These are phyloP conservation scores for Dactylis glomerata DNA, from an alignment of 176 grass and related monocot species.

Conservation along the genomic window DNA sequence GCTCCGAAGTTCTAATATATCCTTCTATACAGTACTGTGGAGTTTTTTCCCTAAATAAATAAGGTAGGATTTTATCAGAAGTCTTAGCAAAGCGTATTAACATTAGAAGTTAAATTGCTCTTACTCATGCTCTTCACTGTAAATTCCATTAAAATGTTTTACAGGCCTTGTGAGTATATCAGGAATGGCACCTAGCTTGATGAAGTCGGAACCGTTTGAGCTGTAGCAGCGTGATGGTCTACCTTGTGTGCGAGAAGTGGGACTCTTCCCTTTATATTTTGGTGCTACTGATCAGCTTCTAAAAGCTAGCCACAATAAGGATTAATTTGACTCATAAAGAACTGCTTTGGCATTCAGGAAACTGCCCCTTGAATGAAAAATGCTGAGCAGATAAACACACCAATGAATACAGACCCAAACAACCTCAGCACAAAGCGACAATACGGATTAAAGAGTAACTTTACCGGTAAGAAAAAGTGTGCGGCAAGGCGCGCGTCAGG, in stretches of 20 bases:
- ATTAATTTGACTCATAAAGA: constrained; percentile 94
- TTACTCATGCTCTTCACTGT: neutral
- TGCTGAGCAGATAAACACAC: too few species aligned
- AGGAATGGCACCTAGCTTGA: constrained; percentile 77
- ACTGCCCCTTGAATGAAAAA: too few species aligned
- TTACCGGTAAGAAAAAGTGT: too few species aligned
- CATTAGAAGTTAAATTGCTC: neutral
- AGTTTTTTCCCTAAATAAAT: too few species aligned
- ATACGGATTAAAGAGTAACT: too few species aligned
- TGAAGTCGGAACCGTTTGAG: constrained; percentile 52
- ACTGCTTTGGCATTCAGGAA: too few species aligned
- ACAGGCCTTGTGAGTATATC: constrained; percentile 68
- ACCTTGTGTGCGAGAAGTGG: constrained; percentile 88
- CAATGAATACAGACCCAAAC: too few species aligned
- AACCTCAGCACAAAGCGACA: too few species aligned
- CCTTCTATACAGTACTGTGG: neutral
- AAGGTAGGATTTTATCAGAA: neutral
- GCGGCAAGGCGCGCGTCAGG: too few species aligned
- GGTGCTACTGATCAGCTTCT: constrained; percentile 70
- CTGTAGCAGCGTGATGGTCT: constrained; percentile 63
- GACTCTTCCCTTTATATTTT: constrained; percentile 73
- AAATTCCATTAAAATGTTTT: neutral
- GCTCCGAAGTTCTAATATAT: neutral
- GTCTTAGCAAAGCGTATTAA: neutral
- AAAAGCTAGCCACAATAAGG: constrained; percentile 75